Evolutionary conservation across 2,329 filamentous ascomycete species (phyloP).

Genomic region (Neofusicoccum laricinum): DNA sequence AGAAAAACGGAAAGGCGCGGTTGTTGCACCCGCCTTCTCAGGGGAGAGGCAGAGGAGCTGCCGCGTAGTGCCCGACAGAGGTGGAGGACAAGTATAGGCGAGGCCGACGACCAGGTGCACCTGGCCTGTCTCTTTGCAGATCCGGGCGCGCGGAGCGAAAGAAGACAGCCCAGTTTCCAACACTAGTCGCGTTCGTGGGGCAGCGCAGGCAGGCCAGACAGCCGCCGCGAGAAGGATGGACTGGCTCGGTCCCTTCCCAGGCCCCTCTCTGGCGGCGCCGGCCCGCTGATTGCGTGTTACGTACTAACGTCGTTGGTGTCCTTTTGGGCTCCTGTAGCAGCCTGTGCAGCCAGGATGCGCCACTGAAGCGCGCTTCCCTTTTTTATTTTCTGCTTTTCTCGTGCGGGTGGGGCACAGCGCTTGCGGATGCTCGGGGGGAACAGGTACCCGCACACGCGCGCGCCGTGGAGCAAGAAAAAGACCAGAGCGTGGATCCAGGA

Average conservation of each 20-base stretch:
- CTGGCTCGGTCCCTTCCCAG: conserved; percentile 1
- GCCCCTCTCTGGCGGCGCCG: conserved; percentile 6
- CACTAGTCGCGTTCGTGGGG: background rate
- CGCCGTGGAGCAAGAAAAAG: background rate
- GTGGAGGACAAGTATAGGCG: background rate
- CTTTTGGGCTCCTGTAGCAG: background rate
- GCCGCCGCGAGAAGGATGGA: background rate
- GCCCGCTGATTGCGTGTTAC: conserved; percentile 11
- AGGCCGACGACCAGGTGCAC: conserved; percentile 5
- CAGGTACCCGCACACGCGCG: background rate
- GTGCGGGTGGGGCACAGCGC: conserved; percentile 5
- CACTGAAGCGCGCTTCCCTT: background rate
- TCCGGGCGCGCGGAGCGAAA: background rate
- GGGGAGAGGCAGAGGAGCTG: no score
- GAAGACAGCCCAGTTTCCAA: background rate
- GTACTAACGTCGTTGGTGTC: background rate
- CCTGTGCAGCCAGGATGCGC: background rate
- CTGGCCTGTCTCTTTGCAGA: background rate
- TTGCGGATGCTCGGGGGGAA: background rate
- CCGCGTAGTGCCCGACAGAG: background rate
- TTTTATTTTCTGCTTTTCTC: background rate
- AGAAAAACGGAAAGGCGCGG: background rate
- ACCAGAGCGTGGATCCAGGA: background rate
- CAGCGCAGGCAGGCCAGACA: no score
- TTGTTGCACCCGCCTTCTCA: no score